Evolutionary conservation across 176 grass and related monocot genomes (phyloP).

Genomic region (Phoenix roebelenii): DNA sequence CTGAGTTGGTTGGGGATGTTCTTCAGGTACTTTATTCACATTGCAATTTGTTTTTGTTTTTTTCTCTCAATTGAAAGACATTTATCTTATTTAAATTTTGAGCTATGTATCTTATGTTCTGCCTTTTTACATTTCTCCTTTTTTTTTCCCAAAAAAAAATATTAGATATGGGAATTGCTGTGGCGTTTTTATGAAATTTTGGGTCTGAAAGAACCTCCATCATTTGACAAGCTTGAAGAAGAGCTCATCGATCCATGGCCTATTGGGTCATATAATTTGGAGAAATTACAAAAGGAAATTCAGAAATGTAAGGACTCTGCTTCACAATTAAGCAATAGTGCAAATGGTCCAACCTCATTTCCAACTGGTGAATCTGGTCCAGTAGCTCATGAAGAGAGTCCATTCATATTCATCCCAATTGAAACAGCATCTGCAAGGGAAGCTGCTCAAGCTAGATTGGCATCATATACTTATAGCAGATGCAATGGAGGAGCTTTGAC

Average conservation of each 20-base stretch:
- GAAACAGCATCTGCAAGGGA: constrained; percentile 57
- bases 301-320: constrained; percentile 32
- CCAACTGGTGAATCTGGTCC: constrained; percentile 44
- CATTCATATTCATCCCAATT: constrained; percentile 49
- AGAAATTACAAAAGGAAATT: constrained; percentile 27
- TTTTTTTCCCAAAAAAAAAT: constrained; percentile 7
- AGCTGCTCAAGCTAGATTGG: constrained; percentile 51
- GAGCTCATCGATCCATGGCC: constrained; percentile 97
- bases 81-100: too few species aligned
- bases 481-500: constrained; percentile 70
- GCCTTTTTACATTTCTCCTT: constrained; percentile 10
- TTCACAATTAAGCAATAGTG: constrained; percentile 32
- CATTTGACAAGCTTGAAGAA: constrained; percentile 80
- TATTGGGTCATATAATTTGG: constrained; percentile 35
- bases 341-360: constrained; percentile 39
- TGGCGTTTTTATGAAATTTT: constrained; percentile 68
- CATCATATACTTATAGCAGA: constrained; percentile 55
- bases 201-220: constrained; percentile 70
- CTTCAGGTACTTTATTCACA: constrained; percentile 57
- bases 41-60: too few species aligned
- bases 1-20: constrained; percentile 71
- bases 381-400: constrained; percentile 40
- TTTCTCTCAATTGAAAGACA: too few species aligned
- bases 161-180: constrained; percentile 80
- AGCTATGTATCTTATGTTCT: too few species aligned